These are phyloP conservation scores for Beta macrorhiza DNA, from an alignment of 179 eudicot genomes.

Conservation along the genomic window DNA sequence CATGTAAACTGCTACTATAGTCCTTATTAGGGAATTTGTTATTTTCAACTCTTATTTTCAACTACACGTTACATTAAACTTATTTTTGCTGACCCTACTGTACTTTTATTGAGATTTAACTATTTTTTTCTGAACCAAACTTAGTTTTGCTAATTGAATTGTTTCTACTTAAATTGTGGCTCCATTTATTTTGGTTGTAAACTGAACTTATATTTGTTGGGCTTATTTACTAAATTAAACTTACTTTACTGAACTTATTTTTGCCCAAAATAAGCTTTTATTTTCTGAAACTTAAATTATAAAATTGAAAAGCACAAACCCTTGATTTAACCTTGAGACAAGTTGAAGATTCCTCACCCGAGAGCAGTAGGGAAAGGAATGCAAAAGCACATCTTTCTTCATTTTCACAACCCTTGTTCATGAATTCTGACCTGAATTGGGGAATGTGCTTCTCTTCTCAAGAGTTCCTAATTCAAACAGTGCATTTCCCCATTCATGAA, in stretches of 20 bases:
- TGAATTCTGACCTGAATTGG: background rate
- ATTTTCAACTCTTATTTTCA: too few relatives aligned
- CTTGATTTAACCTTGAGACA: background rate
- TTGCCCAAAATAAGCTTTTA: too few relatives aligned
- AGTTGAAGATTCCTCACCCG: background rate
- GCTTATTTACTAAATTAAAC: background rate
- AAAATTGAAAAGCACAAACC: too few relatives aligned
- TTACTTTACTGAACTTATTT: background rate
- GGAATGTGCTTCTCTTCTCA: background rate
- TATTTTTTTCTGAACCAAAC: too few relatives aligned
- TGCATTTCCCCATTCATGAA: too few relatives aligned
- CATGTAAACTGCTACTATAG: too few relatives aligned
- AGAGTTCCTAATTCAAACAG: background rate
- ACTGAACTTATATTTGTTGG: too few relatives aligned
- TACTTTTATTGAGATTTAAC: too few relatives aligned
- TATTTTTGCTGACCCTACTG: too few relatives aligned
- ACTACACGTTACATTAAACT: too few relatives aligned
- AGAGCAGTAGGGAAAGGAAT: background rate
- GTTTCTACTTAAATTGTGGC: background rate
- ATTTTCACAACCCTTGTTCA: background rate
- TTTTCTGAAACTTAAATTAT: too few relatives aligned
- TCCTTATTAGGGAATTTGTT: too few relatives aligned
- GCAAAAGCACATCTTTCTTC: background rate
- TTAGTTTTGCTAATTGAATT: background rate
- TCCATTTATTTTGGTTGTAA: background rate